Conservation (phyloP, 2,329 filamentous ascomycete genomes). For the Bertia moriformis region DNA sequence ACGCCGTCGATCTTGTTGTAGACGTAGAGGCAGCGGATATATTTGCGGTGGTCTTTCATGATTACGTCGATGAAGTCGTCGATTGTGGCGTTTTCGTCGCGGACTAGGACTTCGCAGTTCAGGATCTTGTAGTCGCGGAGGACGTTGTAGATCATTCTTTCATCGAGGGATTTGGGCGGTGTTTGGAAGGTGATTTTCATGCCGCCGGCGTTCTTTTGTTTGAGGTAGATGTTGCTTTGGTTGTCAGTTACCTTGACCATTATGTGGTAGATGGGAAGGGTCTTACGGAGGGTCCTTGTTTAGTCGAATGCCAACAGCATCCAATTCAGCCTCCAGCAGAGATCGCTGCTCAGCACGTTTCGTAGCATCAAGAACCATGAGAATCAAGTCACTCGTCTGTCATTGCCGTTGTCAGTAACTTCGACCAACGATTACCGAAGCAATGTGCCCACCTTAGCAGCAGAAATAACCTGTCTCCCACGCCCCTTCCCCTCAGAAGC, state of each 20-base stretch:
- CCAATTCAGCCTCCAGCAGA: constrained; percentile 77
- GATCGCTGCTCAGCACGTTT: constrained; percentile 89
- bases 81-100: constrained; percentile 83
- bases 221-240: constrained; percentile 83
- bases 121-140: constrained; percentile 96
- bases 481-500: constrained; percentile 89
- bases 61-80: constrained; percentile 99
- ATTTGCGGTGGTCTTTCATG: constrained; percentile 97
- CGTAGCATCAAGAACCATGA: constrained; percentile 94
- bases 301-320: constrained; percentile 84
- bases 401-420: background rate
- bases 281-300: constrained; percentile 79
- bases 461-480: constrained; percentile 90
- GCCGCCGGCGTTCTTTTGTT: constrained; percentile 85
- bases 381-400: constrained; percentile 88
- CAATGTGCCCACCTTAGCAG: constrained; percentile 44
- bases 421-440: background rate
- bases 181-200: constrained; percentile 96
- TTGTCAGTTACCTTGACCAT: background rate
- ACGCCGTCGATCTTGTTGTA: constrained; percentile 99
- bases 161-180: constrained; percentile 80
- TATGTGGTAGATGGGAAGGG: background rate
- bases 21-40: constrained; percentile 78
- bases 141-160: constrained; percentile 97
- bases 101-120: constrained; percentile 88